phyloP scores from a whole-genome alignment of 805 yeast genomes.

The Candida saitoana region DNA sequence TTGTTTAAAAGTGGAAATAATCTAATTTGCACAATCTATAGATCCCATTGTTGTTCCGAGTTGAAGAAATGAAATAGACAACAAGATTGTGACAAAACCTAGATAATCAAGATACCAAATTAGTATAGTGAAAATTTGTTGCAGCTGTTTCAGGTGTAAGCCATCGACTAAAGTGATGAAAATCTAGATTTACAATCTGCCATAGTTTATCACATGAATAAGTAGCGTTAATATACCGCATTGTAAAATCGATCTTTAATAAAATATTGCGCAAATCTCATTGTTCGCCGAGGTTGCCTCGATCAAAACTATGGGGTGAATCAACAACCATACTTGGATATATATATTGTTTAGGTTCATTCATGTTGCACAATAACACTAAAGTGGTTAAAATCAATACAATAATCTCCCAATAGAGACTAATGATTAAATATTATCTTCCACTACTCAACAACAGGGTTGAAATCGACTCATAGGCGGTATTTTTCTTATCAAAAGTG shows the following conservation, averaged over 20 bases:
- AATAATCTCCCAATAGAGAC: background rate
- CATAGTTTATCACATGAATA: background rate
- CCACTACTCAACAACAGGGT: too few relatives aligned
- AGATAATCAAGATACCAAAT: background rate
- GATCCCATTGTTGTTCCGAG: background rate
- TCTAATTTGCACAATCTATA: background rate
- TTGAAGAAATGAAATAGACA: too few relatives aligned
- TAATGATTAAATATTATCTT: too few relatives aligned
- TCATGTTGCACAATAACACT: background rate
- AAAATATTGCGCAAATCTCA: background rate
- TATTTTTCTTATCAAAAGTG: too few relatives aligned
- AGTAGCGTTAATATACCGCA: background rate
- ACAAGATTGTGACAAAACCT: background rate
- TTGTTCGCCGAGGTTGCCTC: background rate
- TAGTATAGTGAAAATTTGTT: too few relatives aligned
- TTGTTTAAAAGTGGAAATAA: background rate
- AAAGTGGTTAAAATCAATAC: background rate
- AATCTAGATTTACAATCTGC: too few relatives aligned
- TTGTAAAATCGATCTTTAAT: background rate
- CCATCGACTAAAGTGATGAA: too few relatives aligned
- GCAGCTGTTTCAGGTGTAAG: too few relatives aligned
- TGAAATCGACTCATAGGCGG: too few relatives aligned
- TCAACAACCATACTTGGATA: background rate
- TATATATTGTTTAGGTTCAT: background rate
- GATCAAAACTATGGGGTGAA: background rate